phyloP scores from a whole-genome alignment of 306 rosid genomes.

The Ammopiptanthus mongolicus region DNA sequence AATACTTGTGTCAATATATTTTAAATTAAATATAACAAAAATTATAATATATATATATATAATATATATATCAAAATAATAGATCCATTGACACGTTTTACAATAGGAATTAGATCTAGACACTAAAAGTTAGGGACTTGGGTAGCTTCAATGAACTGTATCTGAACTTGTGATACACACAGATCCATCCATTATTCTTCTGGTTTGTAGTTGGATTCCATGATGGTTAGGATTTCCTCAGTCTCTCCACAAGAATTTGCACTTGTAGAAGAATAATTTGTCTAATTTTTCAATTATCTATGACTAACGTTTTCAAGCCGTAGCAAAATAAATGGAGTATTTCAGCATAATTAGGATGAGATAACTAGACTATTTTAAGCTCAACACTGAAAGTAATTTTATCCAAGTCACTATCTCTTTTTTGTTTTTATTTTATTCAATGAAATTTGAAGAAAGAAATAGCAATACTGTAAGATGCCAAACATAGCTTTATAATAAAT shows the following conservation, averaged over 20 bases:
- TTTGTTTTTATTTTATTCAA: neutral
- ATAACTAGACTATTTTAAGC: neutral
- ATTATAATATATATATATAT: neutral
- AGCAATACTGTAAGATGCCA: neutral
- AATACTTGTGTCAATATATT: neutral
- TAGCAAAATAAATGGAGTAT: neutral
- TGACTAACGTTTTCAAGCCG: neutral
- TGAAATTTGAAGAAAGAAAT: neutral
- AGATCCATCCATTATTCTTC: neutral
- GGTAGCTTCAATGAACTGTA: neutral
- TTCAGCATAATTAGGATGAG: neutral
- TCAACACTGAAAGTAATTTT: neutral
- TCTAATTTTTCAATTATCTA: neutral
- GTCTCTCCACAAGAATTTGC: neutral
- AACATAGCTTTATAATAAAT: neutral
- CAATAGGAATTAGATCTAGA: neutral
- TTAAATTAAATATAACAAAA: neutral
- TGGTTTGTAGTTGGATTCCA: neutral
- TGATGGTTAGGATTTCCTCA: neutral
- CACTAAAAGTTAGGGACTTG: neutral
- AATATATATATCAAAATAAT: neutral
- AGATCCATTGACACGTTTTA: neutral
- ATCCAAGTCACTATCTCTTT: neutral
- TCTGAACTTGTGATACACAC: slow-evolving; percentile 7
- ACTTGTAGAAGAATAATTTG: neutral